Conservation (phyloP, 139 green algal species). For the Diplosphaera chodatii region DNA sequence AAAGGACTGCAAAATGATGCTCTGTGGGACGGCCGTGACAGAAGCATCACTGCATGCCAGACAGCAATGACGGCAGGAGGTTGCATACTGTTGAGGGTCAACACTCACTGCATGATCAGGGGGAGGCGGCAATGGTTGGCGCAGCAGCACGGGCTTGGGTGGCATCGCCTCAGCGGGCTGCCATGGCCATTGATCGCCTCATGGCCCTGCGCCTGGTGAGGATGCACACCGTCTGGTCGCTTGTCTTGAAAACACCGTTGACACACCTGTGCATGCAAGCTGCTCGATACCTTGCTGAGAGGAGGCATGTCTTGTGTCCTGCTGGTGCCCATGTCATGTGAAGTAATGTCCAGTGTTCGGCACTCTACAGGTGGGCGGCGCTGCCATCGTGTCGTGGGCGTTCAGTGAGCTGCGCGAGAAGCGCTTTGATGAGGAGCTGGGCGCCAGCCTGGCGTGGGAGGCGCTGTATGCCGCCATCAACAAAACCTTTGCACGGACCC, state of each 20-base stretch:
- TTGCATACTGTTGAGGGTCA: too few relatives aligned
- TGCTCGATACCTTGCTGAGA: not conserved
- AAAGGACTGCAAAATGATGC: too few relatives aligned
- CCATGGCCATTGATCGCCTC: constrained; percentile 56
- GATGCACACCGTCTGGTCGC: not conserved
- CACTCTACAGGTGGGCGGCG: not conserved
- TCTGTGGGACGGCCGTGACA: too few relatives aligned
- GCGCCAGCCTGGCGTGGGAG: constrained; percentile 32
- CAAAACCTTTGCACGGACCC: constrained; percentile 36
- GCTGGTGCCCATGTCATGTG: not conserved
- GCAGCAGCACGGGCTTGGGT: constrained; percentile 23
- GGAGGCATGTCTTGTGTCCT: too few relatives aligned
- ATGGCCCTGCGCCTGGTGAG: constrained; percentile 50
- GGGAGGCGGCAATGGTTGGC: constrained; percentile 28
- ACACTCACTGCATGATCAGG: constrained; percentile 4
- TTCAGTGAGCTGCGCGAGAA: constrained; percentile 20
- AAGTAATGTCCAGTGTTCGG: too few relatives aligned
- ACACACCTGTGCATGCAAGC: not conserved
- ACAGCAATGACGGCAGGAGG: too few relatives aligned
- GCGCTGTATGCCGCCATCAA: constrained; percentile 29
- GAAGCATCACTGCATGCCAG: too few relatives aligned
- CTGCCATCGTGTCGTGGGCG: constrained; percentile 35
- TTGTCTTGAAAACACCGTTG: too few relatives aligned
- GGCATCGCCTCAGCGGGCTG: constrained; percentile 30
- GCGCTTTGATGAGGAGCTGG: constrained; percentile 23